phyloP scores from a whole-genome alignment of 2,329 filamentous ascomycete genomes.

The Diaporthe capsici region DNA sequence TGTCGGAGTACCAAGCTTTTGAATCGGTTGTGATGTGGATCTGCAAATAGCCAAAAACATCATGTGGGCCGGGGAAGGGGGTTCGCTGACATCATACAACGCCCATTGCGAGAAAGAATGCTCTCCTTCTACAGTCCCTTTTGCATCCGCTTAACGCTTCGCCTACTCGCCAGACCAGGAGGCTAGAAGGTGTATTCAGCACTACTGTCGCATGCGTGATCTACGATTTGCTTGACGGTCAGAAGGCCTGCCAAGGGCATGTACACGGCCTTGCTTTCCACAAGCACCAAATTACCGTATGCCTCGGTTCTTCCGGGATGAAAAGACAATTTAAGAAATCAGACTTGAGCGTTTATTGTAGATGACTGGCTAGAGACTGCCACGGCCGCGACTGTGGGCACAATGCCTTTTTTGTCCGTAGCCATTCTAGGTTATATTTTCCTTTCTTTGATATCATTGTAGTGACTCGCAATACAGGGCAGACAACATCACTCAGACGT shows the following conservation, averaged over 20 bases:
- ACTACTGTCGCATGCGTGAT: neutral
- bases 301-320: too few relatives aligned
- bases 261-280: neutral
- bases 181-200: too few relatives aligned
- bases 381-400: too few relatives aligned
- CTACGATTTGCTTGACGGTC: neutral
- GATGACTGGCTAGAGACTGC: too few relatives aligned
- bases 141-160: neutral
- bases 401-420: too few relatives aligned
- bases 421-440: too few relatives aligned
- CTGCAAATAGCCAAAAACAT: neutral
- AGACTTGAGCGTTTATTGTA: too few relatives aligned
- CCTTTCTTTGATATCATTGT: too few relatives aligned
- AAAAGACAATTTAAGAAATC: too few relatives aligned
- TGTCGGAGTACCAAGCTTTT: slow-evolving; percentile 26
- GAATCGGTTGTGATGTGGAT: neutral
- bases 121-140: neutral
- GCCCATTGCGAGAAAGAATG: neutral
- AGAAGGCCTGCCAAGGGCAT: neutral
- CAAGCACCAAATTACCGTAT: too few relatives aligned
- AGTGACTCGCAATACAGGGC: too few relatives aligned
- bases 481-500: too few relatives aligned
- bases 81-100: slow-evolving; percentile 11
- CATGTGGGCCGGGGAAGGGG: neutral
- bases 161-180: neutral